Percentiles rank a stretch among this genome's conserved stretches.
Conservation (phyloP, 768 basidiomycete genomes). For the Russula earlei region DNA sequence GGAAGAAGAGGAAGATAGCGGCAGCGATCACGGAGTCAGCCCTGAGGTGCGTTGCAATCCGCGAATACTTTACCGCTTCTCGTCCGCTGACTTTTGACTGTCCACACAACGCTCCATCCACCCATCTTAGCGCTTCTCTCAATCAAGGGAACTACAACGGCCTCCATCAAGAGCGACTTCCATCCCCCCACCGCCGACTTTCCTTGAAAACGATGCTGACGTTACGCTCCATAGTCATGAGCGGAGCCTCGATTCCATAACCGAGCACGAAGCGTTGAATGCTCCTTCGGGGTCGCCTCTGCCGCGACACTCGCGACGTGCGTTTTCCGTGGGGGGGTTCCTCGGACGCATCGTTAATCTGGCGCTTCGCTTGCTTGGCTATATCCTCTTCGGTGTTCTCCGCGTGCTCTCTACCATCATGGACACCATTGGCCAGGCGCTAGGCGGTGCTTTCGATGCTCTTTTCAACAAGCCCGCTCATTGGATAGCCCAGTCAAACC, state of each 20-base stretch:
- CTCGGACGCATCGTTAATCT: slow-evolving; percentile 37
- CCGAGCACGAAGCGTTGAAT: slow-evolving; percentile 43
- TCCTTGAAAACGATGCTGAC: slow-evolving; percentile 24
- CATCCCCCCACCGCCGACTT: slow-evolving; percentile 37
- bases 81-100: slow-evolving; percentile 2
- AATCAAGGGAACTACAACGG: slow-evolving; percentile 26
- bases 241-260: slow-evolving; percentile 50
- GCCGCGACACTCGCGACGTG: slow-evolving; percentile 6
- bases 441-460: slow-evolving; percentile 42
- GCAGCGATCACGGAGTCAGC: slow-evolving; percentile 33
- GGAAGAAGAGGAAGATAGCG: slow-evolving; percentile 42
- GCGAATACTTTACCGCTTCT: neutral
- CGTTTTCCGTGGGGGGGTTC: slow-evolving; percentile 39
- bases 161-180: slow-evolving; percentile 29
- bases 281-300: neutral
- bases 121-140: slow-evolving; percentile 3
- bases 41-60: slow-evolving; percentile 35
- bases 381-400: slow-evolving; percentile 18
- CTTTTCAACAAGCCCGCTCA: slow-evolving; percentile 40
- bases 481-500: slow-evolving; percentile 29
- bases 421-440: slow-evolving; percentile 26
- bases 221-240: slow-evolving; percentile 32
- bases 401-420: slow-evolving; percentile 18
- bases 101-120: slow-evolving; percentile 21
- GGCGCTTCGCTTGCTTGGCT: slow-evolving; percentile 21